A percentile compares a stretch with the other conserved stretches of the same genome.
Evolutionary conservation across 495 filamentous ascomycete species (phyloP).

Genomic region (Oleoguttula mirabilis): DNA sequence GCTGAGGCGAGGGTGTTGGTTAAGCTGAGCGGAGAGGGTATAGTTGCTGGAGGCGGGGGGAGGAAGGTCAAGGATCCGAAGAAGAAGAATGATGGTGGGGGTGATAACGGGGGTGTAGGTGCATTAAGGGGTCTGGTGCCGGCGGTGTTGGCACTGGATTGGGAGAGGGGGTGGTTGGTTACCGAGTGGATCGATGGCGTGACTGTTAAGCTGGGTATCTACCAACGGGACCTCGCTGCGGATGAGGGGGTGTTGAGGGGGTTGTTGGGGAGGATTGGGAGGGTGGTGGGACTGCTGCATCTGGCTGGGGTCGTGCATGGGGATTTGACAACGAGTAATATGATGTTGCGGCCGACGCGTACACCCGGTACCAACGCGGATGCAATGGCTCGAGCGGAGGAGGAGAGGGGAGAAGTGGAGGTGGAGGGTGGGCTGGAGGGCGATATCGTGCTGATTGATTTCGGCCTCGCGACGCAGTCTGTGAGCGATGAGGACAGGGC

Average conservation of each 20-base stretch:
- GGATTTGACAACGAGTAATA: conserved; percentile 93
- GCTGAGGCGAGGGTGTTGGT: conserved; percentile 77
- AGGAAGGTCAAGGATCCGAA: conserved; percentile 4
- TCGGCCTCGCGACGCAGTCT: conserved; percentile 77
- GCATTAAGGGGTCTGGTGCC: conserved; percentile 42
- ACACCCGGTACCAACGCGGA: no score
- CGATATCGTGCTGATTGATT: conserved; percentile 86
- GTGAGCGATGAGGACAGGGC: conserved; percentile 85
- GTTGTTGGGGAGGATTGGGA: conserved; percentile 62
- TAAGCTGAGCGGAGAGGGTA: conserved; percentile 61
- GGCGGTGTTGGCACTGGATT: conserved; percentile 62
- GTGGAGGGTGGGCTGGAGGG: conserved; percentile 36
- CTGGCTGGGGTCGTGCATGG: conserved; percentile 76
- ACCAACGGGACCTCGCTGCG: background rate
- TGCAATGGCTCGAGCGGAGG: no score
- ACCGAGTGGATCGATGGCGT: conserved; percentile 57
- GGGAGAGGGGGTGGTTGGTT: conserved; percentile 67
- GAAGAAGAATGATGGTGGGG: background rate
- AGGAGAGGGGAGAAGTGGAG: conserved; percentile 1
- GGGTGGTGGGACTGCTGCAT: conserved; percentile 69
- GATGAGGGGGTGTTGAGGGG: conserved; percentile 34
- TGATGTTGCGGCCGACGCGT: conserved; percentile 63
- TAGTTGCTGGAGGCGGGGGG: conserved; percentile 24
- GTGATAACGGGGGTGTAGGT: background rate
- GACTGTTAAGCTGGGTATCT: conserved; percentile 15